Evolutionary conservation across 2,329 filamentous ascomycete genomes (phyloP).

Genomic region (Knoxdaviesia proteae): DNA sequence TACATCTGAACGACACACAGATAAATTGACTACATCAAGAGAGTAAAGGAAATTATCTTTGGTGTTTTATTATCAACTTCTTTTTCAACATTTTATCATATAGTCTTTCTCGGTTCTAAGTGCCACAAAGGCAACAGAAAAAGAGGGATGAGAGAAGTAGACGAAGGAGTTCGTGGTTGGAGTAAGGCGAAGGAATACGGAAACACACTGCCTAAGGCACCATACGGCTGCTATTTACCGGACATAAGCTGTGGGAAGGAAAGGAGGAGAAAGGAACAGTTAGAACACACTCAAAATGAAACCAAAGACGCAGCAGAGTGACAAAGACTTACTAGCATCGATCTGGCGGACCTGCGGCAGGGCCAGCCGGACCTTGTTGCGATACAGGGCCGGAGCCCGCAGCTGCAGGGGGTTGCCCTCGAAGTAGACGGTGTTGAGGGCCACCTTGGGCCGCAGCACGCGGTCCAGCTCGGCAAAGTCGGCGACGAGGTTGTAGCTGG

Average conservation of each 20-base stretch:
- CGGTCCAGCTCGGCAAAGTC: slow-evolving; percentile 71
- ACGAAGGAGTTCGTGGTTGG: neutral
- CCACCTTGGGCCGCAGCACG: slow-evolving; percentile 56
- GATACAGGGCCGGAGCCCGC: slow-evolving; percentile 60
- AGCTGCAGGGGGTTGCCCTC: slow-evolving; percentile 84
- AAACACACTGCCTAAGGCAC: neutral
- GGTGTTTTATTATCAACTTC: no score
- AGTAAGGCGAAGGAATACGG: neutral
- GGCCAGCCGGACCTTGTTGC: slow-evolving; percentile 80
- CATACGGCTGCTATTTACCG: neutral
- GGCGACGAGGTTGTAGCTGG: slow-evolving; percentile 63
- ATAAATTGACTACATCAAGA: no score
- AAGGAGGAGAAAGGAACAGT: slow-evolving; percentile 7
- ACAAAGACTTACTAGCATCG: slow-evolving; percentile 66
- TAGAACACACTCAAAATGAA: slow-evolving; percentile 7
- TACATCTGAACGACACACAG: no score
- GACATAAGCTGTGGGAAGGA: slow-evolving; percentile 3
- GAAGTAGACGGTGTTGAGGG: slow-evolving; percentile 80
- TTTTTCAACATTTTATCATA: no score
- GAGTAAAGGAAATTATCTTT: no score
- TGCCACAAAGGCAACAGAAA: neutral
- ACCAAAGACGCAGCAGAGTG: slow-evolving; percentile 11
- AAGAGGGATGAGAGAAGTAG: neutral
- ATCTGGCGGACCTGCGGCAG: slow-evolving; percentile 82
- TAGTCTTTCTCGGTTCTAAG: no score